phyloP scores from a whole-genome alignment of 2,329 filamentous ascomycete genomes.

The Trichoderma harzianum region DNA sequence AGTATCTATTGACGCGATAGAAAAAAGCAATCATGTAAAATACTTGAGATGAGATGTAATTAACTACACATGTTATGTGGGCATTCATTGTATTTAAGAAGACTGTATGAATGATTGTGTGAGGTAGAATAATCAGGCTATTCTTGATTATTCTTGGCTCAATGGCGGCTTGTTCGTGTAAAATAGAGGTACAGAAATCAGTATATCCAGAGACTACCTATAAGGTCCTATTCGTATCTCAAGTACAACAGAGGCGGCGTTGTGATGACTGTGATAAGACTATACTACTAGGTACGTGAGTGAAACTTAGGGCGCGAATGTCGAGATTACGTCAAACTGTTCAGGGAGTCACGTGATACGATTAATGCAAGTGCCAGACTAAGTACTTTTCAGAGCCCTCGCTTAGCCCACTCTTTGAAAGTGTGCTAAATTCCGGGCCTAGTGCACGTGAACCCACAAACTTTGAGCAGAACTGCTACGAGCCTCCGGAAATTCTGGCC shows the following conservation, averaged over 20 bases:
- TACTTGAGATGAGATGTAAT: neutral
- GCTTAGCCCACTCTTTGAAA: slow-evolving; percentile 33
- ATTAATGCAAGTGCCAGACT: neutral
- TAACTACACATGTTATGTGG: neutral
- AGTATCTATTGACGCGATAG: neutral
- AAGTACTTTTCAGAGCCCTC: slow-evolving; percentile 38
- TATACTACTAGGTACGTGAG: neutral
- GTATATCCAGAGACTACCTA: neutral
- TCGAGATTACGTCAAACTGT: neutral
- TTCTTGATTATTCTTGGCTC: neutral
- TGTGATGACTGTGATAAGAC: neutral
- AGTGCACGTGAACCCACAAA: slow-evolving; percentile 44
- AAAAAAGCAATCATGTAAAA: neutral
- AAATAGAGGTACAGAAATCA: neutral
- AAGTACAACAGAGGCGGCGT: neutral
- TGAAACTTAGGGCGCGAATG: neutral
- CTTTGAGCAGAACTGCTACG: slow-evolving; percentile 33
- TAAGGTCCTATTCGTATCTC: neutral
- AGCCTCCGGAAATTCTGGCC: slow-evolving; percentile 40
- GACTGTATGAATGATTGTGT: too few species aligned
- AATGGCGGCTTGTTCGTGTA: neutral
- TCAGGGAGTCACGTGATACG: slow-evolving; percentile 21
- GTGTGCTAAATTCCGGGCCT: slow-evolving; percentile 23
- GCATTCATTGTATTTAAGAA: neutral
- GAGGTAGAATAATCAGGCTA: neutral